These are phyloP conservation scores for Epichloe aotearoae DNA, from an alignment of 2,329 filamentous ascomycete species.

Conservation along the genomic window DNA sequence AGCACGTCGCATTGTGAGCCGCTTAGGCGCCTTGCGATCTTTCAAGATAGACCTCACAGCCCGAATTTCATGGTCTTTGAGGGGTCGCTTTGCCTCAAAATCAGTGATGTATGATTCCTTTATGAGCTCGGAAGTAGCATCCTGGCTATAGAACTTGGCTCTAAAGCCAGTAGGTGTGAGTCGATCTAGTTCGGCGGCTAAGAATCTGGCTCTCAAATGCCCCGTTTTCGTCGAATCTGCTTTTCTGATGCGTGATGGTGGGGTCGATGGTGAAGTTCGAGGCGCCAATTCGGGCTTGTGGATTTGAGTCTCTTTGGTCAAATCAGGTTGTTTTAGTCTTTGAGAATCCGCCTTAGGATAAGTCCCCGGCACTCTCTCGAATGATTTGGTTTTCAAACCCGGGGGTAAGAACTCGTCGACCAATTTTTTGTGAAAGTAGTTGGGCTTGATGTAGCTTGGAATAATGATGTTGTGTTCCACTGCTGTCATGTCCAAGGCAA, in stretches of 20 bases:
- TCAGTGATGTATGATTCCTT: constrained; percentile 10
- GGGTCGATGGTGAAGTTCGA: neutral
- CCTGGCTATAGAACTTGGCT: constrained; percentile 10
- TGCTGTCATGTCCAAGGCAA: constrained; percentile 19
- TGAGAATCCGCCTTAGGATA: constrained; percentile 13
- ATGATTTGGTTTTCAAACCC: constrained; percentile 9
- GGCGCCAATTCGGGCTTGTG: neutral
- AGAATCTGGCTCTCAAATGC: constrained; percentile 3
- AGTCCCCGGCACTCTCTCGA: constrained; percentile 13
- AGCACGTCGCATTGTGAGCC: constrained; percentile 12
- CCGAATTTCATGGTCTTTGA: constrained; percentile 9
- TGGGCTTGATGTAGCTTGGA: constrained; percentile 17
- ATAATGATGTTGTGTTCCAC: constrained; percentile 13
- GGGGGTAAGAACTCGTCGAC: constrained; percentile 11
- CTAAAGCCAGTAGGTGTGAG: constrained; percentile 10
- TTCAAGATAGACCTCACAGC: constrained; percentile 17
- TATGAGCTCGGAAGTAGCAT: constrained; percentile 10
- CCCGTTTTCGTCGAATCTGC: constrained; percentile 7
- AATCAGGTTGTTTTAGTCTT: neutral
- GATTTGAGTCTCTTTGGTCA: neutral
- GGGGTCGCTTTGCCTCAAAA: constrained; percentile 11
- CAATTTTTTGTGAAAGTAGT: constrained; percentile 13
- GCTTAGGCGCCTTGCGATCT: constrained; percentile 15
- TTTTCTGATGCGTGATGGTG: constrained; percentile 2
- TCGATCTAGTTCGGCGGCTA: constrained; percentile 5